phyloP scores from a whole-genome alignment of 257 asterid genomes.

The Plantago major region DNA sequence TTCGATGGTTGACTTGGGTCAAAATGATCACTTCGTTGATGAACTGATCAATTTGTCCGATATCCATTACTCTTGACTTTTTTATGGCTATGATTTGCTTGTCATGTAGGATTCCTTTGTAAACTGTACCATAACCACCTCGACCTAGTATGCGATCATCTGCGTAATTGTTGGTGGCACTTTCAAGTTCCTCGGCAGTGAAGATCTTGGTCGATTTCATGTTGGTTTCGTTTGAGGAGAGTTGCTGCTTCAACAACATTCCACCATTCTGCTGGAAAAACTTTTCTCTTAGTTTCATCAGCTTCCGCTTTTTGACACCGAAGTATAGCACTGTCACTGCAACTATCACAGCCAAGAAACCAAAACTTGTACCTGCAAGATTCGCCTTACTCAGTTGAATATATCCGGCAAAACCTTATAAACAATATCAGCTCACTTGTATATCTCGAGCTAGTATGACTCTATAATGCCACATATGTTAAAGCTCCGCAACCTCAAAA shows the following conservation, averaged over 20 bases:
- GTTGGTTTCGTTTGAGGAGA: constrained; percentile 14
- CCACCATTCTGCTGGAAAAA: constrained; percentile 52
- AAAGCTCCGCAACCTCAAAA: not conserved
- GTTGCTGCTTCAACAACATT: constrained; percentile 34
- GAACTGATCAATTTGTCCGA: constrained; percentile 29
- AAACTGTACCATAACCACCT: constrained; percentile 43
- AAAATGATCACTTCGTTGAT: constrained; percentile 43
- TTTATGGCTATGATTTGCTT: constrained; percentile 35
- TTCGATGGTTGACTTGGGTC: constrained; percentile 38
- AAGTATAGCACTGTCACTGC: constrained; percentile 13
- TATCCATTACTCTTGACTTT: constrained; percentile 29
- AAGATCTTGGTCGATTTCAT: constrained; percentile 27
- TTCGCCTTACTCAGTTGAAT: not conserved
- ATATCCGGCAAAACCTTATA: not conserved
- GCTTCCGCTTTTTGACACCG: constrained; percentile 17
- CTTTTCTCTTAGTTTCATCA: constrained; percentile 23
- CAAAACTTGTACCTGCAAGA: constrained; percentile 17
- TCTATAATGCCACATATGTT: too few species aligned
- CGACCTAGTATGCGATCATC: constrained; percentile 36
- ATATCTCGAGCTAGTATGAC: too few species aligned
- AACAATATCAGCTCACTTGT: not conserved
- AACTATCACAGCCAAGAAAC: constrained; percentile 11
- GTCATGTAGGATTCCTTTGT: constrained; percentile 34
- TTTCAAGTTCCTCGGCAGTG: constrained; percentile 32
- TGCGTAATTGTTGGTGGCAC: constrained; percentile 37